Evolutionary conservation across 202 grass and related monocot genomes (phyloP), one percentile per base, ranked within the genome.

Genomic region (Alloteropsis angusta): DNA sequence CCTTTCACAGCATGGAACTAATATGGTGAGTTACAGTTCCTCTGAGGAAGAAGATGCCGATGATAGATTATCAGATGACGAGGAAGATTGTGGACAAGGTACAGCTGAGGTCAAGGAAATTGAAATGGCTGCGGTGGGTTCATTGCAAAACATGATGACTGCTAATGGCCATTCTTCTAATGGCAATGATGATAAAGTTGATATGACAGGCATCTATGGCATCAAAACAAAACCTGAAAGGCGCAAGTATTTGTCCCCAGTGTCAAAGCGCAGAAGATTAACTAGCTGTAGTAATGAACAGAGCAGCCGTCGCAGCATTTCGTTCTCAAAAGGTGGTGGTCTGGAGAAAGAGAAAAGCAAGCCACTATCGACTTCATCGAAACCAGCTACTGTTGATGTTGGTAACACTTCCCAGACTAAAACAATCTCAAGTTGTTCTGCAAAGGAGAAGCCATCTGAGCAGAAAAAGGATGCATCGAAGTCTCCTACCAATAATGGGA

Each of bases 251-350:
- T 95, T 95, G 81, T 85, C 87, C 5, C 92, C 92, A 49, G 72
- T 93, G 39, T 73, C 86, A 72, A 99, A 99, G 75, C 86, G 82
- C 68, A 93, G 88, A 80, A 93, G 80, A 79, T 79, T 99, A 81
- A 78, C 76, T 88, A 89, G 56, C 72, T 91, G 82, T 68, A 96
- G 87, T 68, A 84, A 86, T 76, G 87, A 94, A 50, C 79, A 80
- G 64, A 79, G 65, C 85, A 76, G 72, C 55, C 57, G 71, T 14
- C 68, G 35, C 10, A 65, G 61, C n/a, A 60, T 85, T 71, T 65
- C 86, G 46, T 84, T 89, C 44, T 68, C 75, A 8, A 91, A 89
- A 84, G 60, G 67, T 19, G 71, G 57, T 62, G 58, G 62, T 44
- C 59, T 67, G 47, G 82, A 86, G 80, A 78, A 74, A 86, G 79